phyloP scores from a whole-genome alignment of 345 rosid species.

The Syzygium grande region DNA sequence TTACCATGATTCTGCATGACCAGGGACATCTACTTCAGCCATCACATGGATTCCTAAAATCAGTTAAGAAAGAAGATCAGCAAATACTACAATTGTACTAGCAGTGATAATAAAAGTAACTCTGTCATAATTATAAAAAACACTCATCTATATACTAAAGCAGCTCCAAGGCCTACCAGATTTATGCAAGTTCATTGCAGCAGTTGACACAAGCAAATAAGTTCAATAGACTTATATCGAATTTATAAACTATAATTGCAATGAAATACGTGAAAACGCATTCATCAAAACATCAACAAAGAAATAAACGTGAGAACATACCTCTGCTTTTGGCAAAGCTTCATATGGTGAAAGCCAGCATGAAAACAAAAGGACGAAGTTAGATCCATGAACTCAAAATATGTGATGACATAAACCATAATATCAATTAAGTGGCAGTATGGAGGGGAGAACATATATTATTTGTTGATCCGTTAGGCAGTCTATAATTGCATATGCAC shows the following conservation, averaged over 20 bases:
- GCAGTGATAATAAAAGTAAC: background rate
- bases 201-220: background rate
- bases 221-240: background rate
- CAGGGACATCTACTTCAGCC: conserved; percentile 95
- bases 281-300: background rate
- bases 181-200: background rate
- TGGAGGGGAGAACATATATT: background rate
- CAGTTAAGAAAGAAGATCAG: conserved; percentile 3
- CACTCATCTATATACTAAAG: background rate
- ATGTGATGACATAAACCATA: background rate
- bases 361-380: conserved; percentile 6
- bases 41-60: conserved; percentile 78
- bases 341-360: conserved; percentile 18
- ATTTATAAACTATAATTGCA: background rate
- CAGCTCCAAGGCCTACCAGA: background rate
- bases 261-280: background rate
- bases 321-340: conserved; percentile 95
- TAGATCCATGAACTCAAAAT: background rate
- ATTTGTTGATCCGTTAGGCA: background rate
- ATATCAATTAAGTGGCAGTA: background rate
- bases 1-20: conserved; percentile 98
- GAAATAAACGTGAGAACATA: conserved; percentile 13
- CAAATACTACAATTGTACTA: background rate
- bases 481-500: background rate
- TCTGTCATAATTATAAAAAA: background rate